These are phyloP conservation scores for Solanum habrochaites DNA, from an alignment of 257 asterid genomes.

Conservation along the genomic window DNA sequence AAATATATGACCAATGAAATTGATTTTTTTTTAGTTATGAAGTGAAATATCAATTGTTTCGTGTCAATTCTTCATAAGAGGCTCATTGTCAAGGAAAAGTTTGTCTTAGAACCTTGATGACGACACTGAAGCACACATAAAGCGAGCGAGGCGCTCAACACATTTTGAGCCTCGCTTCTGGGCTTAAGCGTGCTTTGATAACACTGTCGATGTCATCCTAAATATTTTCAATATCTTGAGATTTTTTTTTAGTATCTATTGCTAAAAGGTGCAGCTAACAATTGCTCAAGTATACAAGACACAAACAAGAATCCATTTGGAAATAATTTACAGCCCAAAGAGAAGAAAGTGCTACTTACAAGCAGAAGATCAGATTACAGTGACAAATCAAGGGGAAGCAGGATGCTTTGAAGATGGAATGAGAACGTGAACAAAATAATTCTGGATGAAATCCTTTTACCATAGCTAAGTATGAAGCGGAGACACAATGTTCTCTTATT, in stretches of 20 bases:
- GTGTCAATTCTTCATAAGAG: too few relatives aligned
- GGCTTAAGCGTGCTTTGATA: too few relatives aligned
- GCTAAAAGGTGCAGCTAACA: background rate
- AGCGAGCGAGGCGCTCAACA: too few relatives aligned
- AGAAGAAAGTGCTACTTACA: background rate
- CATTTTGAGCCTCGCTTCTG: too few relatives aligned
- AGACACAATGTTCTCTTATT: background rate
- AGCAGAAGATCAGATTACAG: background rate
- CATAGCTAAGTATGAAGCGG: background rate
- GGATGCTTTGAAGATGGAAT: background rate
- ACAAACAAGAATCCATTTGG: background rate
- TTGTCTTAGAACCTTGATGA: too few relatives aligned
- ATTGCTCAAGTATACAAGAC: background rate
- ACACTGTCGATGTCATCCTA: background rate
- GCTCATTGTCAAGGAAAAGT: too few relatives aligned
- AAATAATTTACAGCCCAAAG: background rate
- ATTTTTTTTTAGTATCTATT: background rate
- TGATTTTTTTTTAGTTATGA: too few relatives aligned
- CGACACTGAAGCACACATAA: too few relatives aligned
- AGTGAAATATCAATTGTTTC: too few relatives aligned
- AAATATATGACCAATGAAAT: too few relatives aligned
- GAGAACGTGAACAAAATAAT: background rate
- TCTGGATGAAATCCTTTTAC: background rate
- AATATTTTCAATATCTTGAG: background rate
- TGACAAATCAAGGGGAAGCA: background rate